These are phyloP conservation scores for Fonsecaea pedrosoi DNA, from an alignment of 2,329 filamentous ascomycete species.

Conservation along the genomic window DNA sequence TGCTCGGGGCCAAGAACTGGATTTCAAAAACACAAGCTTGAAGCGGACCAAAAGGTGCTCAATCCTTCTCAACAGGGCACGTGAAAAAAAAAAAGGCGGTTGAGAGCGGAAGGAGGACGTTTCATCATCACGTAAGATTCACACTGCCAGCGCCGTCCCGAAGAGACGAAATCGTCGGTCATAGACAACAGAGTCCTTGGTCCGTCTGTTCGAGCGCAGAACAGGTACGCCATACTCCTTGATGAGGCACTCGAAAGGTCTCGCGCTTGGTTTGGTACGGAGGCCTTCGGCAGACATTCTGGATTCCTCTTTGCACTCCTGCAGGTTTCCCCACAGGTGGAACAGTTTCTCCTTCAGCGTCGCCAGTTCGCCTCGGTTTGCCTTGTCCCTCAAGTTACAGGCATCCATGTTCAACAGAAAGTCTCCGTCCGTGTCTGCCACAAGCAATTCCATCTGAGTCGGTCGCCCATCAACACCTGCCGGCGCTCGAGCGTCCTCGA, in stretches of 20 bases:
- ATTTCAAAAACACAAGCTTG: neutral
- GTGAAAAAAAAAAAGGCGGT: neutral
- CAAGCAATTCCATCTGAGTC: constrained; percentile 68
- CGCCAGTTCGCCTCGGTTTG: constrained; percentile 56
- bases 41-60: neutral
- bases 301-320: constrained; percentile 67
- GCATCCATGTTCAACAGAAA: constrained; percentile 64
- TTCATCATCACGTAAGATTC: constrained; percentile 20
- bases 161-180: constrained; percentile 69
- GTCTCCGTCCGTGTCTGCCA: constrained; percentile 66
- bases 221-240: constrained; percentile 68
- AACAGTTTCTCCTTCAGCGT: constrained; percentile 73
- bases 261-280: constrained; percentile 50
- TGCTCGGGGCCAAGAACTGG: neutral
- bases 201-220: constrained; percentile 45
- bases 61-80: neutral
- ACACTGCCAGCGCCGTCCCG: constrained; percentile 64
- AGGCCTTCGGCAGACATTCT: constrained; percentile 30
- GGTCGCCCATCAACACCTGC: constrained; percentile 47
- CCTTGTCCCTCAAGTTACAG: constrained; percentile 60
- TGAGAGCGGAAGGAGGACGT: neutral
- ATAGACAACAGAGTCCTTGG: constrained; percentile 55
- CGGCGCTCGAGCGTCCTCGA: constrained; percentile 69
- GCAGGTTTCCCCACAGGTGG: constrained; percentile 82
- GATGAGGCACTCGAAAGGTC: constrained; percentile 73